Conservation (phyloP, 805 yeast genomes). For the Saccharomyces mikatae region DNA sequence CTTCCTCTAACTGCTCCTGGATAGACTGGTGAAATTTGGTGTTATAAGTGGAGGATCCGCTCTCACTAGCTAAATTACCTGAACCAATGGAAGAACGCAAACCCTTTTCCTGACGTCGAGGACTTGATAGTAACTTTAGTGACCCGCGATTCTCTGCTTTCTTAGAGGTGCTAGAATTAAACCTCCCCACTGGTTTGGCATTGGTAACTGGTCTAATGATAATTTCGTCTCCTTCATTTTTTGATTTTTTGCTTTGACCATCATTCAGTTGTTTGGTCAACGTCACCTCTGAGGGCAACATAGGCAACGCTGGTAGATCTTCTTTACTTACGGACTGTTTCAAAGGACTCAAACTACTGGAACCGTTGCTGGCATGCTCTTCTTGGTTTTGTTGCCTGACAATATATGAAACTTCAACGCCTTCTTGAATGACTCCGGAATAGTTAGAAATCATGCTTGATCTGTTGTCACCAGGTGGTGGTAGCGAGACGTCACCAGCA, state of each 20-base stretch:
- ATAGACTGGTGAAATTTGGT: background rate
- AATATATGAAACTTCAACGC: conserved; percentile 26
- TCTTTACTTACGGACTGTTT: background rate
- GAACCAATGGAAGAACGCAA: conserved; percentile 13
- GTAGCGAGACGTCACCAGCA: conserved; percentile 7
- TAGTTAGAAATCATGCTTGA: conserved; percentile 26
- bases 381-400: conserved; percentile 5
- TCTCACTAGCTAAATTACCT: conserved; percentile 14
- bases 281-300: conserved; percentile 10
- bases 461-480: conserved; percentile 6
- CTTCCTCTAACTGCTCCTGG: background rate
- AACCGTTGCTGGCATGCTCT: background rate
- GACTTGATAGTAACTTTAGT: conserved; percentile 9
- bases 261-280: conserved; percentile 1
- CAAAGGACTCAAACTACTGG: background rate
- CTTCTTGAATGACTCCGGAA: conserved; percentile 29
- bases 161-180: conserved; percentile 7
- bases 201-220: conserved; percentile 13
- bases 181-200: conserved; percentile 19
- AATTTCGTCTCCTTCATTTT: conserved; percentile 7
- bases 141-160: conserved; percentile 5
- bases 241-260: background rate
- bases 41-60: conserved; percentile 16
- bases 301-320: conserved; percentile 9
- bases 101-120: conserved; percentile 5